Evolutionary conservation across 202 grass and related monocot species (phyloP).

Genomic region (Carex arenaria): DNA sequence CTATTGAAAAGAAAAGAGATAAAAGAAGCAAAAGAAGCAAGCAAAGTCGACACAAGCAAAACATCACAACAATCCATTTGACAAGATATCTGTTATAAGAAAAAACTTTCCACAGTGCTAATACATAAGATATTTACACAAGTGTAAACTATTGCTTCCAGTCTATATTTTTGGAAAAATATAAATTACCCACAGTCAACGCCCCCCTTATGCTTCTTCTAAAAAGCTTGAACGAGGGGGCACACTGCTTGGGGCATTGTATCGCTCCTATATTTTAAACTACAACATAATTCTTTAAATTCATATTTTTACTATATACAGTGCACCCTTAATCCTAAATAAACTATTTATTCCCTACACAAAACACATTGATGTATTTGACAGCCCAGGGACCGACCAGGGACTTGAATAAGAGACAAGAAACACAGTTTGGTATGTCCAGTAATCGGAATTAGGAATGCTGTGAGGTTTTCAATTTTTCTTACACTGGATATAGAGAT

Average conservation of each 20-base stretch:
- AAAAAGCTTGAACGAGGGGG: too few species aligned
- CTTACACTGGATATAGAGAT: not conserved
- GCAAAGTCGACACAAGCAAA: not conserved
- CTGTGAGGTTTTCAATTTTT: not conserved
- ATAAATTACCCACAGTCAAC: not conserved
- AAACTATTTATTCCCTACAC: not conserved
- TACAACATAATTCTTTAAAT: not conserved
- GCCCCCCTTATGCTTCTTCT: too few species aligned
- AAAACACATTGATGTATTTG: not conserved
- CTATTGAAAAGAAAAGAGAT: not conserved
- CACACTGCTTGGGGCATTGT: not conserved
- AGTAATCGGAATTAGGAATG: slow-evolving; percentile 1
- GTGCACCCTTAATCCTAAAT: not conserved
- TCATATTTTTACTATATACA: not conserved
- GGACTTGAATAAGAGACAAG: not conserved
- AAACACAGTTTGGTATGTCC: not conserved
- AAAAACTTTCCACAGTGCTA: not conserved
- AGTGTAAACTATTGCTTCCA: not conserved
- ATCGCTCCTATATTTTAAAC: not conserved
- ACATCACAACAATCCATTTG: not conserved
- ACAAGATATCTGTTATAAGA: not conserved
- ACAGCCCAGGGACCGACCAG: not conserved
- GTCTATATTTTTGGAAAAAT: not conserved
- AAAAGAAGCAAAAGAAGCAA: not conserved
- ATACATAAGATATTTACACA: not conserved